Evolutionary conservation across 1,284 basidiomycete genomes (phyloP).

Genomic region (Agaricales sp.): DNA sequence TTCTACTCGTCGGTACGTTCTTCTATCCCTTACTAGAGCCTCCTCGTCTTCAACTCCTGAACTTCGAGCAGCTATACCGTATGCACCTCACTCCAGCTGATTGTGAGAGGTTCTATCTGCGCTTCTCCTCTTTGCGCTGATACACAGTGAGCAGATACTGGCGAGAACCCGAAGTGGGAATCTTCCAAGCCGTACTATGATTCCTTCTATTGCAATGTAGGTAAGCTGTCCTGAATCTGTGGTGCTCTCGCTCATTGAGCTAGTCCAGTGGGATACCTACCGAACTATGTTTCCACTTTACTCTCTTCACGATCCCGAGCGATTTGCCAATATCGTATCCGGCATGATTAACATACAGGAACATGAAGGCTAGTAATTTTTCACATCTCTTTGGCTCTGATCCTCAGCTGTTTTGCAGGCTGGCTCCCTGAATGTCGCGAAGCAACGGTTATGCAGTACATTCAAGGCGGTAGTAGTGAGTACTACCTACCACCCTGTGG

Average conservation of each 20-base stretch:
- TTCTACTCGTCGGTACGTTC: constrained; percentile 47
- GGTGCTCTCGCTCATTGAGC: neutral
- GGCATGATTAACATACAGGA: constrained; percentile 59
- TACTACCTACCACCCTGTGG: constrained; percentile 8
- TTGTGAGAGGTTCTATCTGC: constrained; percentile 24
- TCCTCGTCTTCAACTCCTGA: constrained; percentile 2
- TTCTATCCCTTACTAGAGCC: neutral
- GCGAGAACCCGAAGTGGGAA: constrained; percentile 60
- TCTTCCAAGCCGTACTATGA: constrained; percentile 59
- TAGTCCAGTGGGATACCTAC: constrained; percentile 55
- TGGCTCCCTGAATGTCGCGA: constrained; percentile 58
- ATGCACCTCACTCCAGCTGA: constrained; percentile 61
- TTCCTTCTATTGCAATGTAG: constrained; percentile 58
- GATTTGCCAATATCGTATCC: constrained; percentile 45
- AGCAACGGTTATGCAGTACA: constrained; percentile 27
- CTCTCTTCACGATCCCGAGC: constrained; percentile 50
- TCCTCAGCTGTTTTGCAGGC: constrained; percentile 21
- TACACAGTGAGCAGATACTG: constrained; percentile 35
- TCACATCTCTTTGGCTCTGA: neutral
- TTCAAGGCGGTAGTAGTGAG: constrained; percentile 57
- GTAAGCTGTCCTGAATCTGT: constrained; percentile 10
- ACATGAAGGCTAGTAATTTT: constrained; percentile 43
- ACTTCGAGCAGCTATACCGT: constrained; percentile 37
- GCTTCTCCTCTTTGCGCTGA: neutral
- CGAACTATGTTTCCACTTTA: constrained; percentile 48